Conservation (phyloP, 2,329 filamentous ascomycete genomes). For the Sporothrix humicola region DNA sequence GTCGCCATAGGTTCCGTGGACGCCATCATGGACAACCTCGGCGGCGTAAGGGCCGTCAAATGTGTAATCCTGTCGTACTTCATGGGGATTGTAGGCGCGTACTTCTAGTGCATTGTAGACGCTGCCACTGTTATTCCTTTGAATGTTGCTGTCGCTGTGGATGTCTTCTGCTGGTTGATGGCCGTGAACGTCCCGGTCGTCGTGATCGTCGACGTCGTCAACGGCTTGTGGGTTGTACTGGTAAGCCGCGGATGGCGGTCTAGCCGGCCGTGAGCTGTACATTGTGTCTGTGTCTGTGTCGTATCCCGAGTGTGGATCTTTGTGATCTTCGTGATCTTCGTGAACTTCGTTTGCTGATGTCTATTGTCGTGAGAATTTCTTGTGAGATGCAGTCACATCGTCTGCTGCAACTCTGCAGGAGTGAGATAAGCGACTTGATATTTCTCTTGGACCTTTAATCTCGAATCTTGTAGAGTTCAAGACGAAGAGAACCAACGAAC, state of each 20-base stretch:
- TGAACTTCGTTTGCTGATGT: not conserved
- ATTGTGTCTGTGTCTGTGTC: not conserved
- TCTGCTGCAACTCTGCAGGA: conserved; percentile 15
- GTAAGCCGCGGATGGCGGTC: conserved; percentile 38
- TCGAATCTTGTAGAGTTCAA: no score
- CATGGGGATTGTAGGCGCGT: not conserved
- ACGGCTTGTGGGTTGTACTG: conserved; percentile 44
- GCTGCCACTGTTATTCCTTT: conserved; percentile 8
- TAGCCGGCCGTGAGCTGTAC: not conserved
- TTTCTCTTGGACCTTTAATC: not conserved
- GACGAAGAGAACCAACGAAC: no score
- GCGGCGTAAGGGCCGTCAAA: not conserved
- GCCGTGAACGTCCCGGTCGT: not conserved
- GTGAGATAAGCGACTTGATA: conserved; percentile 8
- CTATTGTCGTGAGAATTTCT: not conserved
- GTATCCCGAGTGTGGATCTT: not conserved
- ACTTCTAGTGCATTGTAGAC: no score
- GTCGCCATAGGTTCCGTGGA: not conserved
- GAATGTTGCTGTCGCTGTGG: not conserved
- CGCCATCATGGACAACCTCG: not conserved
- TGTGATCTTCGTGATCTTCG: not conserved
- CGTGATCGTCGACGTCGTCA: conserved; percentile 41
- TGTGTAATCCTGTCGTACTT: not conserved
- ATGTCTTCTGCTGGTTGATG: not conserved
- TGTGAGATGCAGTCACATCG: conserved; percentile 19